Evolutionary conservation across 495 filamentous ascomycete species (phyloP), one percentile per base, ranked within the genome.

Genomic region (Parathielavia hyrcaniae): DNA sequence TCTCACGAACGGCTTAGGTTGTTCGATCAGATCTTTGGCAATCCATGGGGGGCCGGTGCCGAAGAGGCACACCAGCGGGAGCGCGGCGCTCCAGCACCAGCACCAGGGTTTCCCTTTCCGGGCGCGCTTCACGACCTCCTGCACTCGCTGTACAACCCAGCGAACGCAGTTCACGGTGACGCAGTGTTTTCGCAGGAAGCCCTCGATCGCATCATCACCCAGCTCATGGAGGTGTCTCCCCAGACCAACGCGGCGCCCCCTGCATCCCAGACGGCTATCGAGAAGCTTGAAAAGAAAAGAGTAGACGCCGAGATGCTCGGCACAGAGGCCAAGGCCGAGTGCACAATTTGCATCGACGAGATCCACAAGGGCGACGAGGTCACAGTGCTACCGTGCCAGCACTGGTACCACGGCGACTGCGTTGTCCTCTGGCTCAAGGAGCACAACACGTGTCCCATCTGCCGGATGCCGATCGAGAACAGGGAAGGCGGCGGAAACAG

Each of bases 121-220:
- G 50, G 60, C 14, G 63, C 63, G 8, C 63, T 79, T 13, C 71
- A 71, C 17, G 69, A 76, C 17, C 60, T 78, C 14, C 61, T 88
- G 40, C 68, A 71, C 26, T 70, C 74, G 6, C 60, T 92, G 38
- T 68, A 90, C 40, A 83, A 82, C 60, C 75, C 85, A 34, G 73
- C 72, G 19, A 69, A 70, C 34, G 82, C 77, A 9, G 77, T 78
- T 6, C 77, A 81, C 53, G 90, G 90, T 14, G 92, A 97, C 69
- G 89, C 85, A n/a, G 93, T 96, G 1, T 95, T 90, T 65, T 84
- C 86, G 1, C 89, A 97, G 74, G 91, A 93, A 72, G 90, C 88
- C 14, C 73, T 97, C 1, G 92, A 98, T 68, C 83, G 88, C 35
- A 86, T 98, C 57, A 86, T 98, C 43, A 85, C 89, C 1, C 81